Base-by-base conservation (phyloP, 2,329 filamentous ascomycete species). In the Knufia fluminis region DNA sequence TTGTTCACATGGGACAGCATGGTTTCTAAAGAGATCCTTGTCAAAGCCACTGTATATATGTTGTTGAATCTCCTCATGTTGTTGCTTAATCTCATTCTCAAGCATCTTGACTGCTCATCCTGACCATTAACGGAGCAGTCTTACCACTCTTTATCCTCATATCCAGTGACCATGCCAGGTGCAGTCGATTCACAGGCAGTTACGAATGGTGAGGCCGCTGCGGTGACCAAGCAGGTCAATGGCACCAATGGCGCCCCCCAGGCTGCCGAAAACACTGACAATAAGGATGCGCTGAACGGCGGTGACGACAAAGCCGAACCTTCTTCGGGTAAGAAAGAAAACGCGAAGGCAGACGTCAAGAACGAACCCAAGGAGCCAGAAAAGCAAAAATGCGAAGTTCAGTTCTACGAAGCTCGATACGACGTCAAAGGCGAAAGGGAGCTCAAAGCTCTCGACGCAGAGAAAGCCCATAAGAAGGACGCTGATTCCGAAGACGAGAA, bases 401-500 rank as follows among this genome's bases (percentile, higher is more conserved):
- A 32, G n/a, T 23, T 23, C 23, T 45, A 45, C 28, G 42, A 45
- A 23, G 42, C 42, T 12, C 24, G 42, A 20, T 45, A 33, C 42
- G 42, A 45, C 28, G n/a, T 19, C 7, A 35, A 35, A 33, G 42
- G 42, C 31, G 19, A 32, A 33, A 10, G 42, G n/a, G 42, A 45
- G 26, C 42, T 45, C 6, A 32, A 32, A 19, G 24, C 53, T 26
- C 12, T 45, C 4, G 42, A 45, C n/a, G 42, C 42, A 4, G 20
- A 32, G 24, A 20, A 32, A n/a, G 26, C 28, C 10, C 9, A 45
- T 6, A 32, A 9, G 17, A n/a, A 45, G n/a, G 42, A 45, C 33
- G 23, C 42, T 7, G 42, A 45, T 26, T 33, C 42, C 4, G 42
- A 45, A n/a, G 31, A 45, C 22, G 42, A 45, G 31, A 45, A 45